phyloP scores from a whole-genome alignment of 2,329 filamentous ascomycete species.

The Botrytis tulipae region DNA sequence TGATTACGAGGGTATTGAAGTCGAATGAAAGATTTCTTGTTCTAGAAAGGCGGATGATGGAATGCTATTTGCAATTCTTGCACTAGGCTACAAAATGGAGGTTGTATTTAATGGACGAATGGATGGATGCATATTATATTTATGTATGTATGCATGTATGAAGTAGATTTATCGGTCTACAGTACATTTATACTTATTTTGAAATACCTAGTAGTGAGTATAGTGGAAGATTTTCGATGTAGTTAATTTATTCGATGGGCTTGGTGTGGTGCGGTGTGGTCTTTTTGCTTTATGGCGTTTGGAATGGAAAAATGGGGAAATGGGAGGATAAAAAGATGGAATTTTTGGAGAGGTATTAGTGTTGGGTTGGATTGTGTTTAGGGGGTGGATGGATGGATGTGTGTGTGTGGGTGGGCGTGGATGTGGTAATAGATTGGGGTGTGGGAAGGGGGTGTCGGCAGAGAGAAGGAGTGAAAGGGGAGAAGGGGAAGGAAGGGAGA shows the following conservation, averaged over 20 bases:
- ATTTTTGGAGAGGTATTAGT: not conserved
- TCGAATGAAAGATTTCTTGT: not conserved
- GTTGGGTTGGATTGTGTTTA: no score
- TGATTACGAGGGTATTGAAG: not conserved
- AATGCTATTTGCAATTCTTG: not conserved
- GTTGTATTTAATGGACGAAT: slow-evolving; percentile 1
- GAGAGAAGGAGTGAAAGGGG: no score
- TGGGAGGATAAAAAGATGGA: not conserved
- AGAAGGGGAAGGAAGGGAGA: no score
- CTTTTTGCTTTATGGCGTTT: not conserved
- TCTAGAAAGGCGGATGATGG: not conserved
- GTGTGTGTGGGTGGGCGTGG: no score
- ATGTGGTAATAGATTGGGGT: not conserved
- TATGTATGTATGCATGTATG: not conserved
- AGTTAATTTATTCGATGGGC: not conserved
- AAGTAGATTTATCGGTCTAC: not conserved
- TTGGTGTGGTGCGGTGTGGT: not conserved
- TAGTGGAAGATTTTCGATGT: not conserved
- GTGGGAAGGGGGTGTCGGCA: not conserved
- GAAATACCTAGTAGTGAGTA: not conserved
- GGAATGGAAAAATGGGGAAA: not conserved
- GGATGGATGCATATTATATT: not conserved
- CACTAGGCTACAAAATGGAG: not conserved
- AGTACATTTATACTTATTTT: not conserved
- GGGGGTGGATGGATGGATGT: no score